Conservation (phyloP, 352 stramenopile genomes). For the Peronospora destructor region DNA sequence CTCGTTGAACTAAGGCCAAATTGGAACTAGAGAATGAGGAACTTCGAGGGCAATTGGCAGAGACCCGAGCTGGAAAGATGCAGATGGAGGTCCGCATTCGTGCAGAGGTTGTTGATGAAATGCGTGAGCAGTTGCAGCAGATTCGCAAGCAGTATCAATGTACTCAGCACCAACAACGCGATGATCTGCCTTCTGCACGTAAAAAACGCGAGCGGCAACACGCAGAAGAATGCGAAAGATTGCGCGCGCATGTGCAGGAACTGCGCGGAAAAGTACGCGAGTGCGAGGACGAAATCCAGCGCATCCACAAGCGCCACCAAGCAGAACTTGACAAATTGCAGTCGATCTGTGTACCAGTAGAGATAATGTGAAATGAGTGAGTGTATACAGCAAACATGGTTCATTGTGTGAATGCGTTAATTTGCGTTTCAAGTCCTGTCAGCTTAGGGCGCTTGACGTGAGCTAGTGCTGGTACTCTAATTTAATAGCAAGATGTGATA, state of each 20-base stretch:
- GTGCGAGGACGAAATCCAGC: constrained; percentile 79
- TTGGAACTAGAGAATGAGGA: constrained; percentile 63
- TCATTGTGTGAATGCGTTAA: neutral
- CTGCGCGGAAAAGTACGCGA: constrained; percentile 62
- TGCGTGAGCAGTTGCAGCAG: constrained; percentile 58
- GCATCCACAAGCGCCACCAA: constrained; percentile 59
- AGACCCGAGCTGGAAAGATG: constrained; percentile 49
- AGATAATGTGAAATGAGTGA: neutral
- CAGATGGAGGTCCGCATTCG: constrained; percentile 57
- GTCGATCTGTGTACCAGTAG: constrained; percentile 15
- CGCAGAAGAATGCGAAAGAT: constrained; percentile 39
- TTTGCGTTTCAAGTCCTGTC: constrained; percentile 7
- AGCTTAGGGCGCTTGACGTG: constrained; percentile 16
- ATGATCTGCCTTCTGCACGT: constrained; percentile 28
- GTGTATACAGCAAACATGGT: neutral
- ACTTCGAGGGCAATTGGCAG: constrained; percentile 39
- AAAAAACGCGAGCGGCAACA: constrained; percentile 38
- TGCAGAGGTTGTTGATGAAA: constrained; percentile 61
- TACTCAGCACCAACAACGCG: constrained; percentile 31
- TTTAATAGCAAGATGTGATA: too few species aligned
- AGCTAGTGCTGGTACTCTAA: too few species aligned
- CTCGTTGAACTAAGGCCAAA: constrained; percentile 19
- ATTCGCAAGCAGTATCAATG: constrained; percentile 50
- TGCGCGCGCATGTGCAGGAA: constrained; percentile 55
- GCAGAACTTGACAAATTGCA: constrained; percentile 32